phyloP scores from a whole-genome alignment of 441 rosid genomes.

The Hura crepitans region DNA sequence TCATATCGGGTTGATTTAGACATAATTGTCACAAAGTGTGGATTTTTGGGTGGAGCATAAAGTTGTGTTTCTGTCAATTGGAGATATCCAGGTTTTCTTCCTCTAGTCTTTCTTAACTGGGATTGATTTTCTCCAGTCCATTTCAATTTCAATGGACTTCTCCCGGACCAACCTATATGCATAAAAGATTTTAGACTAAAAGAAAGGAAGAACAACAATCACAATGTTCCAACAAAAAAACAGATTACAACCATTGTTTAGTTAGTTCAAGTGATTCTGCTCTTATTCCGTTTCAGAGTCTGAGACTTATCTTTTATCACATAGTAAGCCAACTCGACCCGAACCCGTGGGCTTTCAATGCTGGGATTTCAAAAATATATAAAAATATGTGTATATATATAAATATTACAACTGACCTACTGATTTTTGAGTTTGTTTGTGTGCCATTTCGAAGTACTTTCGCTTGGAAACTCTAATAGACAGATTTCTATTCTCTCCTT shows the following conservation, averaged over 20 bases:
- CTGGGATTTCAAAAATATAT: background rate
- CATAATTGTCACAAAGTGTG: conserved; percentile 16
- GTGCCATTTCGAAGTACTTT: conserved; percentile 11
- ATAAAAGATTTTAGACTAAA: background rate
- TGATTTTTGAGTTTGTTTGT: conserved; percentile 1
- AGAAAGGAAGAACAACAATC: no score
- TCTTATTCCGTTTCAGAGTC: no score
- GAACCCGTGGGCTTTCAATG: no score
- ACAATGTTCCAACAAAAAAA: background rate
- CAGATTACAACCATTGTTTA: no score
- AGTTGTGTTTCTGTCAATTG: background rate
- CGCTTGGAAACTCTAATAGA: conserved; percentile 13
- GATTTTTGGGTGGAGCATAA: conserved; percentile 11
- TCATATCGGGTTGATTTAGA: background rate
- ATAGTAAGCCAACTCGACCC: no score
- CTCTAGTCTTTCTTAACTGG: background rate
- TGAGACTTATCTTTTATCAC: no score
- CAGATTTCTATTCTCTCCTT: background rate
- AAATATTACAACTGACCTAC: background rate
- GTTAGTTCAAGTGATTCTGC: no score
- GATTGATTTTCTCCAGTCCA: no score
- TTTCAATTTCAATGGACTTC: no score
- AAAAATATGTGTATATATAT: no score
- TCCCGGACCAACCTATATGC: conserved; percentile 17
- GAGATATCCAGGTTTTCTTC: background rate